A percentile compares a stretch with the other conserved stretches of the same genome.
Evolutionary conservation across 2,329 filamentous ascomycete species (phyloP).

Genomic region (Monilinia polystroma): DNA sequence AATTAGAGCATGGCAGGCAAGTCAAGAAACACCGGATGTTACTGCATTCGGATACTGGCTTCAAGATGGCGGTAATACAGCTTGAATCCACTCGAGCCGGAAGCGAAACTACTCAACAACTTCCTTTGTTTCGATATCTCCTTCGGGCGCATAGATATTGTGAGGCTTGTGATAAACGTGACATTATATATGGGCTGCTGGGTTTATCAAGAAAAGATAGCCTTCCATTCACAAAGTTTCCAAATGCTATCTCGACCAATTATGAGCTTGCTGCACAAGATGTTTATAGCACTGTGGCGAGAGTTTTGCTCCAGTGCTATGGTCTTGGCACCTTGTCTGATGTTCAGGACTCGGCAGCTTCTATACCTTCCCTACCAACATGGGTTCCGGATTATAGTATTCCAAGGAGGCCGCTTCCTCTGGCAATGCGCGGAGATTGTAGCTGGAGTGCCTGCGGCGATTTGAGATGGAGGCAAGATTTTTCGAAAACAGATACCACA

Average conservation of each 20-base stretch:
- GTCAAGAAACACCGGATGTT: not conserved
- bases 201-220: conserved; percentile 9
- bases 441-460: conserved; percentile 9
- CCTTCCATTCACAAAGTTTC: conserved; percentile 11
- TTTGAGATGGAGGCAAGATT: conserved; percentile 2
- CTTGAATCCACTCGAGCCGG: conserved; percentile 13
- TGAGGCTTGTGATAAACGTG: conserved; percentile 16
- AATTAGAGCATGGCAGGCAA: not conserved
- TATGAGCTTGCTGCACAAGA: not conserved
- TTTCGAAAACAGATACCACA: not conserved
- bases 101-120: not conserved
- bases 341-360: conserved; percentile 13
- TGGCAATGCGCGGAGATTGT: conserved; percentile 16
- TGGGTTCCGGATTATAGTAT: conserved; percentile 21
- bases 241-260: not conserved
- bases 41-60: conserved; percentile 2
- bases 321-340: conserved; percentile 12
- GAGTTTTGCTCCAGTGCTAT: conserved; percentile 7
- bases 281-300: conserved; percentile 3
- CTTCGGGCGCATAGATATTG: conserved; percentile 1
- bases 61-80: conserved; percentile 15
- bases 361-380: conserved; percentile 11
- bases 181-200: conserved; percentile 8
- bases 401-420: not conserved
- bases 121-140: conserved; percentile 17